A percentile compares a stretch with the other conserved stretches of the same genome.
Conservation (phyloP, 2,329 filamentous ascomycete genomes). For the Talaromyces sp. region DNA sequence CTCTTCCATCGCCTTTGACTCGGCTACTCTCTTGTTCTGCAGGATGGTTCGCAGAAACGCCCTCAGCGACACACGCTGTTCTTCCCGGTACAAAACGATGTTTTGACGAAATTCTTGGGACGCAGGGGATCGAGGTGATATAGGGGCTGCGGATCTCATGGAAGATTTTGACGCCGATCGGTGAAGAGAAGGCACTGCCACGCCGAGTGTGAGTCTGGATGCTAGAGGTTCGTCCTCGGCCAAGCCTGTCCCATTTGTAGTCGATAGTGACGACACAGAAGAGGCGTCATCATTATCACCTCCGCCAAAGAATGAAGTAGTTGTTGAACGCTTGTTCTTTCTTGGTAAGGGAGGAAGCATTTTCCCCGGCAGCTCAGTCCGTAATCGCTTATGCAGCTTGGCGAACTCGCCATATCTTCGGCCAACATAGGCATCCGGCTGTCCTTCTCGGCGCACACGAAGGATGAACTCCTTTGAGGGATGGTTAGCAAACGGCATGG, state of each 20-base stretch:
- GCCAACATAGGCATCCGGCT: constrained; percentile 72
- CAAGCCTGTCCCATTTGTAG: constrained; percentile 48
- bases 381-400: constrained; percentile 70
- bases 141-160: constrained; percentile 12
- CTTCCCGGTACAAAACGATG: constrained; percentile 72
- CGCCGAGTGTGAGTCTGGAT: constrained; percentile 14
- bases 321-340: constrained; percentile 81
- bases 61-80: constrained; percentile 82
- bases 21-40: constrained; percentile 76
- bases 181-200: constrained; percentile 25
- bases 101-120: constrained; percentile 47
- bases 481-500: background rate
- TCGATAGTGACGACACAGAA: constrained; percentile 76
- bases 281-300: constrained; percentile 68
- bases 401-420: constrained; percentile 85
- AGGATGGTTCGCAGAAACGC: constrained; percentile 85
- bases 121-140: constrained; percentile 24
- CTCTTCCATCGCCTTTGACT: constrained; percentile 75
- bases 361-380: constrained; percentile 83
- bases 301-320: constrained; percentile 55
- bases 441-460: constrained; percentile 71
- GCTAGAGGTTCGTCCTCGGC: constrained; percentile 25
- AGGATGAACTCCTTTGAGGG: constrained; percentile 73
- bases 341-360: constrained; percentile 78
- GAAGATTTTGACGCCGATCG: constrained; percentile 26